Percentiles rank a stretch among this genome's conserved stretches.
phyloP scores from a whole-genome alignment of 768 basidiomycete species.

The Termitomyces sp. region DNA sequence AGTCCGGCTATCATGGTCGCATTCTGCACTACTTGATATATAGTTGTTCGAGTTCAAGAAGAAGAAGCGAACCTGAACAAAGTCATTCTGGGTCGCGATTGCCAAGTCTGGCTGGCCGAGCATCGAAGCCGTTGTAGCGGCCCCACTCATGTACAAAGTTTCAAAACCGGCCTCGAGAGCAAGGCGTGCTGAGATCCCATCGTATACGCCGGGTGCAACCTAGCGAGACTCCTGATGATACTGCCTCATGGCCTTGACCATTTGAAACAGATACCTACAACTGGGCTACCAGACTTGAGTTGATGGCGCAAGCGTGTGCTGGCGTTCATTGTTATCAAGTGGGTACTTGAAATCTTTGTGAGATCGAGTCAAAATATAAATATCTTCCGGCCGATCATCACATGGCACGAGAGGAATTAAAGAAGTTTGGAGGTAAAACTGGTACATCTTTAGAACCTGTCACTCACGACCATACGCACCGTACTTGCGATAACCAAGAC shows the following conservation, averaged over 20 bases:
- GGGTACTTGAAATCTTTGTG: neutral
- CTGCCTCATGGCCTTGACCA: neutral
- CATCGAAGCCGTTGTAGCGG: slow-evolving; percentile 47
- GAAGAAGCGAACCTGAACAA: slow-evolving; percentile 36
- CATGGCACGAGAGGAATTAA: neutral
- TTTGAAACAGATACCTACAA: slow-evolving; percentile 1
- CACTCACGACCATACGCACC: neutral
- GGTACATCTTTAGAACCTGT: neutral
- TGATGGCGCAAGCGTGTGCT: slow-evolving; percentile 10
- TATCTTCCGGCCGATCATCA: neutral
- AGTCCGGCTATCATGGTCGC: slow-evolving; percentile 45
- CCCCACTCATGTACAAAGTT: slow-evolving; percentile 47
- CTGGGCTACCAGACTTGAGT: neutral
- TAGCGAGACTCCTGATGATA: neutral
- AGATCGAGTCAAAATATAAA: neutral
- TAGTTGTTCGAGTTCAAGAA: too few relatives aligned
- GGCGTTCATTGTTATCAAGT: slow-evolving; percentile 1
- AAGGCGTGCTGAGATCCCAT: slow-evolving; percentile 46
- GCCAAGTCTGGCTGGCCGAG: slow-evolving; percentile 52
- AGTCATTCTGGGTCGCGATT: slow-evolving; percentile 50
- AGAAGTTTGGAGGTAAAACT: neutral
- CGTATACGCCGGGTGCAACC: slow-evolving; percentile 34
- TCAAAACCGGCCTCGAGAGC: slow-evolving; percentile 48
- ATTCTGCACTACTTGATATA: too few relatives aligned
- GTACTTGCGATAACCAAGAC: neutral